Percentiles rank a stretch among this genome's conserved stretches.
Conservation (phyloP, 805 yeast genomes). For the Cyberlindnera veronae region DNA sequence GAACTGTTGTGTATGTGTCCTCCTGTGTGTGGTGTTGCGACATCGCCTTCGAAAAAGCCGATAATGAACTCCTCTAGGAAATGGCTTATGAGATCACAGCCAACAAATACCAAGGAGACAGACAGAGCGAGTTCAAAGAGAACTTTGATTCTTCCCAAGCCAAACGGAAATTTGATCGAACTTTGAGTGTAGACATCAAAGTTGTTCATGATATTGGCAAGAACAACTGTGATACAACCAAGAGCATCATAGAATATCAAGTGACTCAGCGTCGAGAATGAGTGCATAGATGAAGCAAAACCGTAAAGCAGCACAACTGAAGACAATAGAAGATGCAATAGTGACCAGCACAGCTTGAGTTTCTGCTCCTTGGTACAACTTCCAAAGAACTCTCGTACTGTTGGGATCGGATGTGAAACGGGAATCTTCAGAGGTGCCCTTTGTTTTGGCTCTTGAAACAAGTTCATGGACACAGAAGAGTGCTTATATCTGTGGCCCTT, state of each 20-base stretch:
- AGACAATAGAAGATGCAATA: slow-evolving; percentile 53
- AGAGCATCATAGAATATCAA: slow-evolving; percentile 82
- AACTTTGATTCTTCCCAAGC: slow-evolving; percentile 87
- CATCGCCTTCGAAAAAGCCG: slow-evolving; percentile 27
- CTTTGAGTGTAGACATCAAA: slow-evolving; percentile 88
- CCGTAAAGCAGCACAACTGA: slow-evolving; percentile 58
- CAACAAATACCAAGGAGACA: slow-evolving; percentile 83
- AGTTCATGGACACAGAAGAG: slow-evolving; percentile 92
- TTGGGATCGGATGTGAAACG: slow-evolving; percentile 45
- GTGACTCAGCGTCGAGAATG: slow-evolving; percentile 79
- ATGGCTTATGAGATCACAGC: slow-evolving; percentile 84
- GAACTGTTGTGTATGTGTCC: slow-evolving; percentile 29
- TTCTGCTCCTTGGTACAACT: slow-evolving; percentile 60
- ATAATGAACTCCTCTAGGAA: slow-evolving; percentile 63
- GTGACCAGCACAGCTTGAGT: slow-evolving; percentile 54
- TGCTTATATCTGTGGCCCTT: slow-evolving; percentile 95
- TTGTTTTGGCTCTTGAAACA: slow-evolving; percentile 88
- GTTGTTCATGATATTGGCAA: slow-evolving; percentile 80
- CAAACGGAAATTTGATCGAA: slow-evolving; percentile 85
- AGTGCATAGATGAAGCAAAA: slow-evolving; percentile 49
- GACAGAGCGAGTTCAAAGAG: slow-evolving; percentile 83
- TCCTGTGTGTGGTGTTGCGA: slow-evolving; percentile 7
- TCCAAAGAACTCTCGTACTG: slow-evolving; percentile 52
- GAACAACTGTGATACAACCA: slow-evolving; percentile 64
- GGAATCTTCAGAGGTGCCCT: slow-evolving; percentile 78